Evolutionary conservation across 352 stramenopile species (phyloP).

Genomic region (Globisporangium recalcitrans): DNA sequence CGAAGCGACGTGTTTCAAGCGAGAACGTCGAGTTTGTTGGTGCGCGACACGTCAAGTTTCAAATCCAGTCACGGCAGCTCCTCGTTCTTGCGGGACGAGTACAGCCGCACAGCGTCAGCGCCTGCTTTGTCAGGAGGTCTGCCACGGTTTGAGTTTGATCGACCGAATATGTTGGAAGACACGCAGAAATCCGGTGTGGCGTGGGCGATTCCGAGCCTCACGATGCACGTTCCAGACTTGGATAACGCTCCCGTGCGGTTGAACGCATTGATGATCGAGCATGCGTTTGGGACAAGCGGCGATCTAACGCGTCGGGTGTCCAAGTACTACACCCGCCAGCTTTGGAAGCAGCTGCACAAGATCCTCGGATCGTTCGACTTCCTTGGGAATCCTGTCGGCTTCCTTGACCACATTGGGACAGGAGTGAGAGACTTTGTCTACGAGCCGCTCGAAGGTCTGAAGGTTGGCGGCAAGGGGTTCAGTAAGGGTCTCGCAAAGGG

Average conservation of each 20-base stretch:
- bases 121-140: constrained; percentile 19
- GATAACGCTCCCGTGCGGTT: constrained; percentile 85
- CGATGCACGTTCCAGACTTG: constrained; percentile 84
- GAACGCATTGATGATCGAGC: constrained; percentile 85
- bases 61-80: constrained; percentile 21
- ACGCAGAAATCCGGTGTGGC: constrained; percentile 45
- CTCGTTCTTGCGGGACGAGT: constrained; percentile 23
- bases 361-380: constrained; percentile 88
- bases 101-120: constrained; percentile 32
- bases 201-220: constrained; percentile 83
- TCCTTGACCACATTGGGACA: constrained; percentile 93
- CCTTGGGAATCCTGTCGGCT: constrained; percentile 81
- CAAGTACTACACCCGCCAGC: constrained; percentile 86
- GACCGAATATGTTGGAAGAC: constrained; percentile 20
- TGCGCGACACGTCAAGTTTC: constrained; percentile 52
- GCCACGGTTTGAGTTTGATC: constrained; percentile 29
- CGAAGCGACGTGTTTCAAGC: constrained; percentile 83
- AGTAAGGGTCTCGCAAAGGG: constrained; percentile 83
- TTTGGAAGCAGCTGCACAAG: constrained; percentile 89
- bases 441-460: constrained; percentile 91
- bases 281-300: constrained; percentile 85
- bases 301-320: constrained; percentile 79
- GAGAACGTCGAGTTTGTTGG: constrained; percentile 38
- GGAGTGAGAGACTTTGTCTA: constrained; percentile 96
- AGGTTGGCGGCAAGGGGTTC: constrained; percentile 83